These are phyloP conservation scores for Ruellia speciosa DNA, from an alignment of 305 asterid genomes.

Conservation along the genomic window DNA sequence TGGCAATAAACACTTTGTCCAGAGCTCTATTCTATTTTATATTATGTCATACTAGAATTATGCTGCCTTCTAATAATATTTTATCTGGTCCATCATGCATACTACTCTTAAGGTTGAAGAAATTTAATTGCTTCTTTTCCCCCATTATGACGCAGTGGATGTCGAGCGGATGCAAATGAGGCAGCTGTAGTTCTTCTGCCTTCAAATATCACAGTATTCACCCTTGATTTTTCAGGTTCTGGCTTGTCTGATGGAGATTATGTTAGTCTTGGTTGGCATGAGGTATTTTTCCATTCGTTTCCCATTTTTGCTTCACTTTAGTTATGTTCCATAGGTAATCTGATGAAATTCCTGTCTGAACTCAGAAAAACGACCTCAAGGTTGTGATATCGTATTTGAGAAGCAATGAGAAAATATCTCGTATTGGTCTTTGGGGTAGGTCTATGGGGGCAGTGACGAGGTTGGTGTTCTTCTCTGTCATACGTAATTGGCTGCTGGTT, in stretches of 20 bases:
- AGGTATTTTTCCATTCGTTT: conserved; percentile 39
- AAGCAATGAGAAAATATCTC: conserved; percentile 62
- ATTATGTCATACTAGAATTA: no score
- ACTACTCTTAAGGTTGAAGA: conserved; percentile 6
- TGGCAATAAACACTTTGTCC: no score
- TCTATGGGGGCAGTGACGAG: conserved; percentile 99
- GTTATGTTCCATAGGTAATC: conserved; percentile 6
- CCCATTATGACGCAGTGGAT: conserved; percentile 61
- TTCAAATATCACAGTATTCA: conserved; percentile 81
- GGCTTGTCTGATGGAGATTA: conserved; percentile 91
- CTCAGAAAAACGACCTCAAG: conserved; percentile 92
- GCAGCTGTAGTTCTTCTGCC: conserved; percentile 95
- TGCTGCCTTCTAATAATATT: no score
- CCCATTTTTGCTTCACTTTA: not conserved
- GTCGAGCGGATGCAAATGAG: conserved; percentile 98
- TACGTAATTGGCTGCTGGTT: not conserved
- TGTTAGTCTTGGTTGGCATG: conserved; percentile 98
- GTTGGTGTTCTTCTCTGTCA: conserved; percentile 34
- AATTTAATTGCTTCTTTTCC: conserved; percentile 18
- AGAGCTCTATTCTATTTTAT: no score
- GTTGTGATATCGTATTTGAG: conserved; percentile 80
- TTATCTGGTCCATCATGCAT: not conserved
- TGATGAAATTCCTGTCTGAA: conserved; percentile 18
- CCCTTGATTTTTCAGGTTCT: conserved; percentile 95
- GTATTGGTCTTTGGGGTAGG: conserved; percentile 97